Evolutionary conservation across 768 basidiomycete genomes (phyloP).

Genomic region (Amanita muscaria): DNA sequence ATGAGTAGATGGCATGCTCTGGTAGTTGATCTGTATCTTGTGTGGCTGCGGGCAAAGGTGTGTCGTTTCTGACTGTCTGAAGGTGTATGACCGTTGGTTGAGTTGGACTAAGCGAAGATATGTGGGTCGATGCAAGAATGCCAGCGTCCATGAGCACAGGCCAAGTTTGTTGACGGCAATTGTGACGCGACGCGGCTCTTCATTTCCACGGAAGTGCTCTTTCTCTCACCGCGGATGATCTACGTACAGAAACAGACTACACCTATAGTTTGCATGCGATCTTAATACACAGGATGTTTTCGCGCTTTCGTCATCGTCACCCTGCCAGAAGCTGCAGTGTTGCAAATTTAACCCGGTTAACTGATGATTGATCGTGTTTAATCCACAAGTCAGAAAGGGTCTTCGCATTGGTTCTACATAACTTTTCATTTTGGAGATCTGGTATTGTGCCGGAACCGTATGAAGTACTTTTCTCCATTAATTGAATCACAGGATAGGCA

Average conservation of each 20-base stretch:
- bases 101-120: conserved; percentile 55
- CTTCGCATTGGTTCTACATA: no score
- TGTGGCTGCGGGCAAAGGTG: conserved; percentile 36
- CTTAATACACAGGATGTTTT: no score
- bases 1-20: conserved; percentile 68
- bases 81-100: conserved; percentile 44
- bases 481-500: neutral
- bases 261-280: no score
- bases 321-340: neutral
- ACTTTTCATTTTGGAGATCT: no score
- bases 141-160: conserved; percentile 6
- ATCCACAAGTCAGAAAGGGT: no score
- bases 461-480: neutral
- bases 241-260: no score
- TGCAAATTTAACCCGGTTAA: no score
- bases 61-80: conserved; percentile 49
- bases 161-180: neutral
- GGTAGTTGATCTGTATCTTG: conserved; percentile 38
- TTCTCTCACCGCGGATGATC: neutral
- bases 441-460: neutral
- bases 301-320: conserved; percentile 1
- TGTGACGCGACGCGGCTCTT: neutral
- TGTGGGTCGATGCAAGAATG: conserved; percentile 46
- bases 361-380: no score
- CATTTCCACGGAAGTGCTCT: conserved; percentile 8